Conservation (phyloP, 2,329 filamentous ascomycete genomes). For the Colletotrichum sojae region DNA sequence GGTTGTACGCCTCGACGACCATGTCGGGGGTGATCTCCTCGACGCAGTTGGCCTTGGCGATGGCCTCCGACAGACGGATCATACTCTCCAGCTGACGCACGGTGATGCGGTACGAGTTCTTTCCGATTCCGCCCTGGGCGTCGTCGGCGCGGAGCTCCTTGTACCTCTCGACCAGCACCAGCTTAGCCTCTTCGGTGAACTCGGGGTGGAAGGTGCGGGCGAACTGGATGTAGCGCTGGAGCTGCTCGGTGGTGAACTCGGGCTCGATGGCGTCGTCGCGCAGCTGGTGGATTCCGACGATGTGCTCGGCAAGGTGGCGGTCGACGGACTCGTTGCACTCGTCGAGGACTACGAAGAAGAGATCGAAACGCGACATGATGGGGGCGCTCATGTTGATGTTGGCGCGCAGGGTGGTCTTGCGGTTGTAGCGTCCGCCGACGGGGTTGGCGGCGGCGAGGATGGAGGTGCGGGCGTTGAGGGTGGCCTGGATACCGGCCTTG, state of each 20-base stretch:
- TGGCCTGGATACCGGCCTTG: slow-evolving; percentile 98
- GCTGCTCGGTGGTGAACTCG: slow-evolving; percentile 94
- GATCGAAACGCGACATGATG: slow-evolving; percentile 99
- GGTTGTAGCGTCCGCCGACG: slow-evolving; percentile 95
- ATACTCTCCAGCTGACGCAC: slow-evolving; percentile 96
- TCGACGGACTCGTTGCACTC: slow-evolving; percentile 96
- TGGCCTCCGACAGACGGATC: slow-evolving; percentile 96
- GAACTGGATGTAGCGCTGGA: slow-evolving; percentile 97
- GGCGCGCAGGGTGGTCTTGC: slow-evolving; percentile 90
- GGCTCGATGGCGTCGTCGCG: slow-evolving; percentile 93
- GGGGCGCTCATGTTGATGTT: slow-evolving; percentile 99
- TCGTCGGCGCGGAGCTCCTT: slow-evolving; percentile 96
- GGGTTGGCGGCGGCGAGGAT: slow-evolving; percentile 98
- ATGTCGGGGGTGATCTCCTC: slow-evolving; percentile 88
- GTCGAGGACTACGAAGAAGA: slow-evolving; percentile 98
- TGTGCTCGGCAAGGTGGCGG: slow-evolving; percentile 92
- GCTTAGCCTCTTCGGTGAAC: slow-evolving; percentile 89
- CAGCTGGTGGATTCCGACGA: slow-evolving; percentile 92
- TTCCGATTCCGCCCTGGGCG: slow-evolving; percentile 91
- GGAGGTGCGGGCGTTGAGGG: slow-evolving; percentile 93
- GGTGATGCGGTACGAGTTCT: slow-evolving; percentile 97
- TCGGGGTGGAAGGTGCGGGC: slow-evolving; percentile 94
- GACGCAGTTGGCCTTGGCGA: slow-evolving; percentile 97
- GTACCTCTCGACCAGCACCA: slow-evolving; percentile 90
- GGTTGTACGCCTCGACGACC: slow-evolving; percentile 91